These are phyloP conservation scores for Fusarium phyllophilum DNA, from an alignment of 2,329 filamentous ascomycete genomes.

Conservation along the genomic window DNA sequence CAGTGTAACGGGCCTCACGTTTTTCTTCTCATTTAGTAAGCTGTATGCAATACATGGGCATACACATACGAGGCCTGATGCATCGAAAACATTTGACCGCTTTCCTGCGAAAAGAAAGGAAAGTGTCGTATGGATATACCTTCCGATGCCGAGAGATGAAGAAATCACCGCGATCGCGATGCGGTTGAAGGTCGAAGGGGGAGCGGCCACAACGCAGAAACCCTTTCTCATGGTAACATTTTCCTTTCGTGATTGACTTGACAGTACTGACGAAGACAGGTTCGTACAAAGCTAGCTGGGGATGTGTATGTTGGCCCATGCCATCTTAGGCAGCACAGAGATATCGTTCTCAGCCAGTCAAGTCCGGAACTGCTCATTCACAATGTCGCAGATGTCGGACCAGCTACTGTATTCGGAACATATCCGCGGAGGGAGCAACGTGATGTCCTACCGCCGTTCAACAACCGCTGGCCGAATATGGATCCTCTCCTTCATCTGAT, in stretches of 20 bases:
- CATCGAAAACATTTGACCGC: background rate
- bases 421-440: background rate
- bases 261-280: background rate
- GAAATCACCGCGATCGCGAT: constrained; percentile 2
- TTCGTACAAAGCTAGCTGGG: constrained; percentile 15
- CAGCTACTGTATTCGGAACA: constrained; percentile 17
- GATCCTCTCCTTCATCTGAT: background rate
- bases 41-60: constrained; percentile 19
- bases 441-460: background rate
- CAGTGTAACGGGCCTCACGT: constrained; percentile 14
- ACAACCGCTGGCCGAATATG: background rate
- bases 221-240: constrained; percentile 4
- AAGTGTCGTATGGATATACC: background rate
- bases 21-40: constrained; percentile 19
- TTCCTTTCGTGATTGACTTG: accelerated
- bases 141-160: constrained; percentile 6
- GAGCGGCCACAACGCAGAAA: background rate
- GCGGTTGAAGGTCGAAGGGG: background rate
- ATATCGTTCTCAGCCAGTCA: constrained; percentile 11
- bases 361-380: constrained; percentile 7
- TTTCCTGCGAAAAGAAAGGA: background rate
- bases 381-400: constrained; percentile 3
- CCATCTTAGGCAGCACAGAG: background rate
- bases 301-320: constrained; percentile 6
- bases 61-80: background rate